Percentiles rank a stretch among this genome's conserved stretches.
phyloP scores from a whole-genome alignment of 2,329 filamentous ascomycete species.

The Orbilia javanica region DNA sequence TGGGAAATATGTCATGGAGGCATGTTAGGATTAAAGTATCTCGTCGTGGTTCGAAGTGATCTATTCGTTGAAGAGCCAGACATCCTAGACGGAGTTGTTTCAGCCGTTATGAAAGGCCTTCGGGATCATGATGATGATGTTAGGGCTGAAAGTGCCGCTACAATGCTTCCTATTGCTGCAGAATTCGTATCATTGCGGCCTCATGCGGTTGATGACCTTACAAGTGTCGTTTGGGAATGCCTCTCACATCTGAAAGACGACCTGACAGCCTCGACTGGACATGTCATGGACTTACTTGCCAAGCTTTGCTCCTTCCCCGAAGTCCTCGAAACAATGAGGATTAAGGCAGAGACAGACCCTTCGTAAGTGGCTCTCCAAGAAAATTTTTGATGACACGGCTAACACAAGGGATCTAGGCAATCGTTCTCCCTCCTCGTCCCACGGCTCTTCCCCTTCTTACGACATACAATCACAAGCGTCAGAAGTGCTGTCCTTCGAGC shows the following conservation, averaged over 20 bases:
- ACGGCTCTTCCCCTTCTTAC: conserved; percentile 92
- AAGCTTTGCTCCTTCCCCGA: conserved; percentile 95
- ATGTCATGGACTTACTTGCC: conserved; percentile 97
- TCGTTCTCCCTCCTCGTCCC: conserved; percentile 94
- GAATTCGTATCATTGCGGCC: conserved; percentile 91
- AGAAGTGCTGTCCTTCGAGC: conserved; percentile 93
- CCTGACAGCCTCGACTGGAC: conserved; percentile 94
- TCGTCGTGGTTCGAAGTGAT: conserved; percentile 94
- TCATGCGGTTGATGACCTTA: conserved; percentile 80
- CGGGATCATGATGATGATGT: conserved; percentile 95
- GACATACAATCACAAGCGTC: conserved; percentile 96
- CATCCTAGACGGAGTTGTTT: conserved; percentile 92
- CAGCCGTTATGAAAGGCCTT: conserved; percentile 93
- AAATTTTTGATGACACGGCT: conserved; percentile 16
- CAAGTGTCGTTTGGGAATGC: conserved; percentile 97
- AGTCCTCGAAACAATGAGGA: conserved; percentile 93
- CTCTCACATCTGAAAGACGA: conserved; percentile 97
- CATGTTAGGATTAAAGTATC: conserved; percentile 95
- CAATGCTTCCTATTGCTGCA: conserved; percentile 92
- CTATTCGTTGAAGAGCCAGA: conserved; percentile 83
- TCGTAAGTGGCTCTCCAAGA: conserved; percentile 57
- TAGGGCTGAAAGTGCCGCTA: conserved; percentile 95
- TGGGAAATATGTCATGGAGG: conserved; percentile 98
- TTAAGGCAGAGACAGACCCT: conserved; percentile 62
- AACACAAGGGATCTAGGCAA: conserved; percentile 64